Evolutionary conservation across 2,329 filamentous ascomycete species (phyloP).

Genomic region (Fusarium graminum): DNA sequence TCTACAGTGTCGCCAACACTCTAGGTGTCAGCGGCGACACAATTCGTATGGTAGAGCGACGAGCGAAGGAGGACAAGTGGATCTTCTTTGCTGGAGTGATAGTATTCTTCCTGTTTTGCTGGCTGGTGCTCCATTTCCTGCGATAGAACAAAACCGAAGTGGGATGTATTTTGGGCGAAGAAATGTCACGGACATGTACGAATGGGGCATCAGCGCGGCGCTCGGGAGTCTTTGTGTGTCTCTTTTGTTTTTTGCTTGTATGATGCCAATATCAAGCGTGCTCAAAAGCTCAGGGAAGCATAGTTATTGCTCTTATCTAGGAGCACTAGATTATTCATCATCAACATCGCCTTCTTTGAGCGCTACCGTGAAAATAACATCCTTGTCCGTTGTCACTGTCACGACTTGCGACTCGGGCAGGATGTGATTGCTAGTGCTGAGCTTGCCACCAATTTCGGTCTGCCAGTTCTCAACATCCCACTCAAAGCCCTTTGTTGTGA

Average conservation of each 20-base stretch:
- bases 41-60: conserved; percentile 93
- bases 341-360: conserved; percentile 58
- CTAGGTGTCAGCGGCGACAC: conserved; percentile 94
- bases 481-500: conserved; percentile 84
- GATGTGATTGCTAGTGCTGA: conserved; percentile 88
- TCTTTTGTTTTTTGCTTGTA: conserved; percentile 31
- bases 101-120: conserved; percentile 92
- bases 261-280: conserved; percentile 28
- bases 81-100: conserved; percentile 92
- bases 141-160: conserved; percentile 54
- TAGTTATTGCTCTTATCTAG: conserved; percentile 9
- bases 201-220: conserved; percentile 48
- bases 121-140: conserved; percentile 87
- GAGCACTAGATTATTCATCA: conserved; percentile 45
- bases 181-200: conserved; percentile 33
- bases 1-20: conserved; percentile 95
- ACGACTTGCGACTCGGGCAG: conserved; percentile 69
- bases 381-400: conserved; percentile 71
- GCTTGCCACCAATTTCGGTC: conserved; percentile 77
- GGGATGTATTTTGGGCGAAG: neutral
- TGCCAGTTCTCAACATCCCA: conserved; percentile 92
- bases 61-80: conserved; percentile 97
- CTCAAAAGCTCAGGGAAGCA: conserved; percentile 14
- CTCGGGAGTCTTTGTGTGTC: conserved; percentile 45
- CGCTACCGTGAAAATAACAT: conserved; percentile 82